phyloP scores from a whole-genome alignment of 331 rosid species.

The Saraca asoca region DNA sequence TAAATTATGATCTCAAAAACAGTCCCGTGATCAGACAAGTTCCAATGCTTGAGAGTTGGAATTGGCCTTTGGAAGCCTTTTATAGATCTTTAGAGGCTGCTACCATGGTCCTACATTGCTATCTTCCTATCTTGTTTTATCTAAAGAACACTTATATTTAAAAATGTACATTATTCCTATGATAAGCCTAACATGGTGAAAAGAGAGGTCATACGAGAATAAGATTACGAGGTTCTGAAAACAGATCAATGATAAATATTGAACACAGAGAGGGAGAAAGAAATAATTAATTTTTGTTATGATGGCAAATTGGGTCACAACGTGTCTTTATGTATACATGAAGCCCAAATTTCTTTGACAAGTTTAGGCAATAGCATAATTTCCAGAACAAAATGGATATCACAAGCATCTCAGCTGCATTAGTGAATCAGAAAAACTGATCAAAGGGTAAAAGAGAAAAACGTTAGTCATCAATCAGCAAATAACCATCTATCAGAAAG shows the following conservation, averaged over 20 bases:
- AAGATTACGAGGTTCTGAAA: neutral
- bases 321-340: neutral
- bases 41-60: too few species aligned
- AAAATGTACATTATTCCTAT: neutral
- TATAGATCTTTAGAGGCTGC: too few species aligned
- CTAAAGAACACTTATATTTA: neutral
- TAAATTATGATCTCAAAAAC: too few species aligned
- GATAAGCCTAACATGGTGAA: too few species aligned
- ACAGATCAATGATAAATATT: neutral
- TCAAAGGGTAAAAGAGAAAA: neutral
- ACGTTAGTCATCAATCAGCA: neutral
- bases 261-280: neutral
- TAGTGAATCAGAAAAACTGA: neutral
- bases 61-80: too few species aligned
- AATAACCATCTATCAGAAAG: neutral
- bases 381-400: neutral
- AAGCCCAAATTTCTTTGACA: conserved; percentile 6
- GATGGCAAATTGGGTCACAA: neutral
- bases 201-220: neutral
- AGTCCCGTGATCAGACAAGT: too few species aligned
- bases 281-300: neutral
- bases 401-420: neutral
- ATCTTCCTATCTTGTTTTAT: too few species aligned
- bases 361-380: neutral
- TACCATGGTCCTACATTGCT: too few species aligned